Percentiles rank a stretch among this genome's conserved stretches.
phyloP scores from a whole-genome alignment of 2,329 filamentous ascomycete species.

The Arthrinium phaeospermum region DNA sequence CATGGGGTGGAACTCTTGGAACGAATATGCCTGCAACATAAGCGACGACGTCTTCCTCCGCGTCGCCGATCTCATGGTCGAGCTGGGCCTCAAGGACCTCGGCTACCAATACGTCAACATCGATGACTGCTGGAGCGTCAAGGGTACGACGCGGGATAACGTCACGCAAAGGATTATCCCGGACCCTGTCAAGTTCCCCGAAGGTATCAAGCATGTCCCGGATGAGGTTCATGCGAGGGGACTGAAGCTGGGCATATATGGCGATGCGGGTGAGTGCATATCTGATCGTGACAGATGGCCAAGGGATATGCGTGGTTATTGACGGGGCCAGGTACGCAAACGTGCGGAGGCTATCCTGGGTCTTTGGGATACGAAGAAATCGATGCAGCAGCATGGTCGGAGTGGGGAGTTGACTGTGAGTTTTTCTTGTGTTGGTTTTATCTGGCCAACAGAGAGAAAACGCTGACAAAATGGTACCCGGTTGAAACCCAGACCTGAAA shows the following conservation, averaged over 20 bases:
- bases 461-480: too few species aligned
- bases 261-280: constrained; percentile 51
- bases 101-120: constrained; percentile 66
- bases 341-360: constrained; percentile 63
- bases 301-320: not conserved
- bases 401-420: constrained; percentile 63
- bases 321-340: constrained; percentile 36
- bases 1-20: constrained; percentile 59
- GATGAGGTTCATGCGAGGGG: constrained; percentile 60
- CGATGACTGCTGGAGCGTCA: constrained; percentile 66
- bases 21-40: constrained; percentile 57
- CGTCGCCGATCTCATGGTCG: constrained; percentile 53
- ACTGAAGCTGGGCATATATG: constrained; percentile 69
- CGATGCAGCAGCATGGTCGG: constrained; percentile 62
- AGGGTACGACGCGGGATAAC: constrained; percentile 45
- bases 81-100: constrained; percentile 55
- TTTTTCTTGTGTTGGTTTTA: too few species aligned
- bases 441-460: too few species aligned
- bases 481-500: constrained; percentile 59
- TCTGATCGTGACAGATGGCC: too few species aligned
- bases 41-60: constrained; percentile 54
- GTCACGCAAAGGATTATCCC: constrained; percentile 50
- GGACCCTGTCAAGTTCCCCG: constrained; percentile 59
- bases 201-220: constrained; percentile 61
- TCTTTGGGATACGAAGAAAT: constrained; percentile 61